Evolutionary conservation across 1,139 yeast genomes (phyloP), one percentile per base, ranked within the genome.

Genomic region (Magnusiomyces suaveolens): DNA sequence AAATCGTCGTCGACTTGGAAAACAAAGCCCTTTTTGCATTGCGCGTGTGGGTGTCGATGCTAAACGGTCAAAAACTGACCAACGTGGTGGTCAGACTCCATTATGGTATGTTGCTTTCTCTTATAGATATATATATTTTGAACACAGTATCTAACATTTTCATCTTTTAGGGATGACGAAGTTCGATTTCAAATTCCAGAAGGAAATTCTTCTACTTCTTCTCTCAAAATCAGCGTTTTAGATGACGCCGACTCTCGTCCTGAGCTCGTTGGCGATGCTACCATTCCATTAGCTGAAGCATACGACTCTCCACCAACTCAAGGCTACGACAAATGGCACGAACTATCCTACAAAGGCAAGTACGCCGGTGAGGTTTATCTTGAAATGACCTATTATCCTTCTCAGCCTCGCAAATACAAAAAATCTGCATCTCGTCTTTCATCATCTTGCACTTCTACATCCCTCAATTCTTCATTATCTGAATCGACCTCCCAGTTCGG

Each of bases 81-180:
- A 79, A 60, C 72, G 97, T 61, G 97, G 95, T 1, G 97, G 97
- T 1, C 97, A 89, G 66, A 84, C 87, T 1, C 97, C 97, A 0
- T 80, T 76, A 48, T 89, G 96, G n/a, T n/a, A n/a, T n/a, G n/a
- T n/a, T n/a, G n/a, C n/a, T n/a, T n/a, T n/a, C n/a, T n/a, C n/a
- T n/a, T n/a, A n/a, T n/a, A n/a, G n/a, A n/a, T n/a, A n/a, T n/a
- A n/a, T n/a, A n/a, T n/a, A n/a, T n/a, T n/a, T n/a, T n/a, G n/a
- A n/a, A n/a, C n/a, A n/a, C n/a, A n/a, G n/a, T n/a, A n/a, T n/a
- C n/a, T n/a, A n/a, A n/a, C n/a, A n/a, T n/a, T n/a, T n/a, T n/a
- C n/a, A n/a, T n/a, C n/a, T n/a, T n/a, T n/a, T n/a, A n/a, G n/a
- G 50, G 84, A 87, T 58, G 84, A 83, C 61, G 90, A 87, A 62